A percentile compares a stretch with the other conserved stretches of the same genome.
phyloP scores from a whole-genome alignment of 139 green algal genomes.

The Coccomyxa sp. region DNA sequence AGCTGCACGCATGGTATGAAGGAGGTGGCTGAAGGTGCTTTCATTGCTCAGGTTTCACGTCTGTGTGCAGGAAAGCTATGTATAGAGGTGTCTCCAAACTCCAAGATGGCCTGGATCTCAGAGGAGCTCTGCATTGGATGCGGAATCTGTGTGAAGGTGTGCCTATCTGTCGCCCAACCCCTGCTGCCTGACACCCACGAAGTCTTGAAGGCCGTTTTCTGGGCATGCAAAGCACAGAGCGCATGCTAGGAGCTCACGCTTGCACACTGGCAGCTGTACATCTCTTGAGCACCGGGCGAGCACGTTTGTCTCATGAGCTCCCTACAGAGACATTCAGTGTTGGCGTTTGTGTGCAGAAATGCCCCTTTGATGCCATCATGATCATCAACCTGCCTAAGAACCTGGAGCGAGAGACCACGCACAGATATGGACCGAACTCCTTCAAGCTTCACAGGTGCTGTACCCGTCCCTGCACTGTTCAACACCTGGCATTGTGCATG shows the following conservation, averaged over 20 bases:
- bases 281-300: no score
- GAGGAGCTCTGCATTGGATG: conserved; percentile 99
- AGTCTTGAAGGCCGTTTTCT: no score
- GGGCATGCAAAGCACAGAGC: no score
- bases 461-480: background rate
- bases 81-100: conserved; percentile 84
- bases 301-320: no score
- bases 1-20: no score
- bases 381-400: conserved; percentile 99
- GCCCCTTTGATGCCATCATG: conserved; percentile 98
- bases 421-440: conserved; percentile 97
- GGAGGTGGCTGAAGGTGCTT: no score
- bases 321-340: background rate
- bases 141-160: conserved; percentile 98
- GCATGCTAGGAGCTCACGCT: no score
- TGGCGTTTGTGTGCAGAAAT: conserved; percentile 78
- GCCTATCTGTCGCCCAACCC: no score
- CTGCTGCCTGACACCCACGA: no score
- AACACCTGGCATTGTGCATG: no score
- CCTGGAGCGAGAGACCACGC: conserved; percentile 94
- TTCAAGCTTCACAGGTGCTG: conserved; percentile 99
- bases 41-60: background rate
- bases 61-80: conserved; percentile 88
- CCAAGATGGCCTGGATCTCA: conserved; percentile 93
- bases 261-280: no score